Base-by-base conservation (phyloP, 192 early-diverging fungal species). In the Entomortierella parvispora region DNA sequence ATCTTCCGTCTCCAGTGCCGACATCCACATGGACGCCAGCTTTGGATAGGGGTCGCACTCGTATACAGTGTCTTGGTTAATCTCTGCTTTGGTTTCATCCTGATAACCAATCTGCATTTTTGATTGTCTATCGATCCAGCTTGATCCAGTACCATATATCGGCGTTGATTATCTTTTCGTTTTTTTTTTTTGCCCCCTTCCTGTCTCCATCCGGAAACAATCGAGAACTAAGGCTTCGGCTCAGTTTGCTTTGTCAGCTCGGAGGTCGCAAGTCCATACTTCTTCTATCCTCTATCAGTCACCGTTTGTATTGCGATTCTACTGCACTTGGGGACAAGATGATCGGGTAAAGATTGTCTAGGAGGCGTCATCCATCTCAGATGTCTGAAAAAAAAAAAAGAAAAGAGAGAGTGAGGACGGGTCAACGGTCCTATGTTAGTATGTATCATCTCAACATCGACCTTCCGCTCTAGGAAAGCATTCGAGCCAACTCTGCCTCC, bases 101-200 rank as follows among this genome's bases (percentile, higher is more conserved):
- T 75, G 44, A 75, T 75, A 17, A 26, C 63, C 22, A 75, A 75
- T 26, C 58, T 75, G 17, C 71, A 75, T 28, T 12, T 75, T 31
- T 75, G 40, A 43, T 56, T 1, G 58, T 75, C 7, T 65, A 66
- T 29, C 47, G 64, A 0, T 65, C 62, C 11, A 50, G 40, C 2
- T 12, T 53, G 28, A 45, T 75, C 43, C 63, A 75, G 44, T 28
- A 15, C n/a, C 29, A 66, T 12, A 25, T 75, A 43, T 42, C 62
- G 20, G 46, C 26, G 56, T 12, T 75, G 15, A 54, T 72, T 25
- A 40, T 51, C 10, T 20, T 72, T 2, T 65, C 63, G 0, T 66
- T 75, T 40, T 12, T 40, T 40, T 20, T n/a, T 48, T 33, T 32
- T 75, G 25, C 71, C 71, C 4, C 51, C 66, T 14, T 15, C 63